Base-by-base conservation (phyloP, 345 rosid genomes). In the Citrus medica region DNA sequence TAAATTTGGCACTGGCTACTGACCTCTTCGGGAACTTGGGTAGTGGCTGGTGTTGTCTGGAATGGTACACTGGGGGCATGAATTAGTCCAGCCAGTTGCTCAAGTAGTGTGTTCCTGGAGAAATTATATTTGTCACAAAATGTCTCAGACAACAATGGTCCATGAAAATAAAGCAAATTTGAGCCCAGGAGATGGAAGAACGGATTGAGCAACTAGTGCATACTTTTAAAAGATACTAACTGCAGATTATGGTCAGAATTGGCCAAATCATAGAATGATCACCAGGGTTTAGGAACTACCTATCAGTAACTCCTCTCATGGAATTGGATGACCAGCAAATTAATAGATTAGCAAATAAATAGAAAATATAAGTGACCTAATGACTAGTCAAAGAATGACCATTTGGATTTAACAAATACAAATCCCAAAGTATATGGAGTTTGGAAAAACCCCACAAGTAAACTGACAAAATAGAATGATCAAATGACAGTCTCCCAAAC, bases 1-100 rank as follows among this genome's bases (percentile, higher is more conserved):
- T 19, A 60, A 78, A 65, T 61, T 55, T 73, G 69, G 10, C 53
- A 66, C 24, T 37, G 24, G 71, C 80, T 55, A 83, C 76, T 74
- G 67, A 91, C 95, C 91, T 91, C 95, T 76, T 89, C 95, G 0
- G 93, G 93, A 59, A 79, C 83, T 85, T 88, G 82, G 38, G 85
- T 83, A 28, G 82, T 78, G 62, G 90, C 75, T 21, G 90, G 91
- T 76, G 90, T 86, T 60, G 78, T 82, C 80, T 91, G 89, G 73
- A 91, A 91, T 64, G 92, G 91, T 58, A 88, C 88, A 82, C 93
- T 87, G 14, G 95, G 95, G 74, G 95, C 87, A 80, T 88, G 87
- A 61, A 87, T 79, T 35, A 91, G 77, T 84, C 84, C 85, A 6
- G 92, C 83, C 60, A 89, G 87, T 79, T 89, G 95, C 87, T 80